Evolutionary conservation across 768 basidiomycete genomes (phyloP).

Genomic region (Leccinum longicurvipes): DNA sequence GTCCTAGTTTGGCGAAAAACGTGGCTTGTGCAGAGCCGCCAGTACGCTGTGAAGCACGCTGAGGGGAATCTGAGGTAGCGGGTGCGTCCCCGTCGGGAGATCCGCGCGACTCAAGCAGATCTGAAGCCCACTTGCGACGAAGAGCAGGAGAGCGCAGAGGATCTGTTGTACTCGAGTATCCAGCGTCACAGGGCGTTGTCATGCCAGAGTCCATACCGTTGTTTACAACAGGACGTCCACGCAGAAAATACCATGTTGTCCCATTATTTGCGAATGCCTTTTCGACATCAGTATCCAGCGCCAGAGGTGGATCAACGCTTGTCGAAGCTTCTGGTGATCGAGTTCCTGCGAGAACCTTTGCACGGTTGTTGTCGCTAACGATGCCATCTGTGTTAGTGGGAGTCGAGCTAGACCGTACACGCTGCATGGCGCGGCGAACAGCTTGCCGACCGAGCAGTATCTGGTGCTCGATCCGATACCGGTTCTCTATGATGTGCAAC

Average conservation of each 20-base stretch:
- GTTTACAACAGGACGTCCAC: constrained; percentile 36
- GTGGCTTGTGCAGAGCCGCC: constrained; percentile 22
- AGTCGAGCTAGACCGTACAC: constrained; percentile 22
- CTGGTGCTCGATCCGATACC: constrained; percentile 80
- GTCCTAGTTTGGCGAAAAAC: constrained; percentile 43
- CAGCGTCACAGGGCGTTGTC: constrained; percentile 31
- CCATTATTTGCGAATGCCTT: constrained; percentile 55
- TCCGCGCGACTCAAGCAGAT: constrained; percentile 35
- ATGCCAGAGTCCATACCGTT: constrained; percentile 30
- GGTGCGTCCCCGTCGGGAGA: constrained; percentile 17
- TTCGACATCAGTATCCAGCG: constrained; percentile 81
- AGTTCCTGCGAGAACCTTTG: constrained; percentile 25
- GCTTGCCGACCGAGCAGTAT: constrained; percentile 75
- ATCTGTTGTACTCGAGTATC: constrained; percentile 30
- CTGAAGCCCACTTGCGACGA: constrained; percentile 49
- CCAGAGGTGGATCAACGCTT: constrained; percentile 53
- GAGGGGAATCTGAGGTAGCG: constrained; percentile 3
- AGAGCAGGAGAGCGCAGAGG: constrained; percentile 39
- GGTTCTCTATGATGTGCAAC: constrained; percentile 93
- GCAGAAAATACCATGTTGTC: constrained; percentile 53
- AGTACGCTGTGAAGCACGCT: constrained; percentile 5
- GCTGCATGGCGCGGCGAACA: constrained; percentile 56
- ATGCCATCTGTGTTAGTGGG: constrained; percentile 22
- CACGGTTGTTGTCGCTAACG: constrained; percentile 20
- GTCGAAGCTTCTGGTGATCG: constrained; percentile 20